Evolutionary conservation across 371 early-diverging fungal genomes (phyloP), one percentile per base, ranked within the genome.

Genomic region (Smittium mucronatum): DNA sequence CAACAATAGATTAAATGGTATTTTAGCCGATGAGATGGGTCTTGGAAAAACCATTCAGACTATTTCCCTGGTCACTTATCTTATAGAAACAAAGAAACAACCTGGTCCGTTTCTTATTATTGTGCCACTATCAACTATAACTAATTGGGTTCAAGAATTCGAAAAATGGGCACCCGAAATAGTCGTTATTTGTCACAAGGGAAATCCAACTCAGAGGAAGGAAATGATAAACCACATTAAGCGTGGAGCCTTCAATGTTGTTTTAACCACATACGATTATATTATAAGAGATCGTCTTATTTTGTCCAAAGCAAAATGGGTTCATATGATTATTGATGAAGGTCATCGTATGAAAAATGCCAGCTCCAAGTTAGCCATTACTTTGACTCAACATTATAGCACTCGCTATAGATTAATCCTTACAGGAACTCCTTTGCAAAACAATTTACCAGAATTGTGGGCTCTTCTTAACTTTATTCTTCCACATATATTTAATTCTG

Each of bases 391-490:
- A 72, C 87, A 85, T 76, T 94, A 98, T 76, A 81, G 82, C 32
- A 86, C 90, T 5, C 85, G 94, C 47, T 97, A 97, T 77, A 89
- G 99, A 33, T 83, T 99, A 32, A 93, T 99, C 75, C 81, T 99
- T 70, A 99, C 99, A 0, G 99, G 99, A 67, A 99, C 99, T 0
- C 99, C 99, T 0, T 80, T 99, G 58, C 99, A 99, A 86, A 99
- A 99, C 85, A 99, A 99, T 77, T 82, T 99, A 25, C 94, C 93
- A 5, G 99, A 99, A 78, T 79, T 99, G 69, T 99, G 99, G 99
- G 88, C 97, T 0, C 79, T 99, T 60, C 84, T 99, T 47, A 97
- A 99, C 81, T 99, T 99, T 82, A 88, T 98, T 31, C 78, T 97
- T 66, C 99, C 99, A 25, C 88, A 86, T 61, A 91, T 98, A 58